A percentile compares a stretch with the other conserved stretches of the same genome.
Evolutionary conservation across 2,329 filamentous ascomycete species (phyloP).

Genomic region (Phaeosphaeria sp.): DNA sequence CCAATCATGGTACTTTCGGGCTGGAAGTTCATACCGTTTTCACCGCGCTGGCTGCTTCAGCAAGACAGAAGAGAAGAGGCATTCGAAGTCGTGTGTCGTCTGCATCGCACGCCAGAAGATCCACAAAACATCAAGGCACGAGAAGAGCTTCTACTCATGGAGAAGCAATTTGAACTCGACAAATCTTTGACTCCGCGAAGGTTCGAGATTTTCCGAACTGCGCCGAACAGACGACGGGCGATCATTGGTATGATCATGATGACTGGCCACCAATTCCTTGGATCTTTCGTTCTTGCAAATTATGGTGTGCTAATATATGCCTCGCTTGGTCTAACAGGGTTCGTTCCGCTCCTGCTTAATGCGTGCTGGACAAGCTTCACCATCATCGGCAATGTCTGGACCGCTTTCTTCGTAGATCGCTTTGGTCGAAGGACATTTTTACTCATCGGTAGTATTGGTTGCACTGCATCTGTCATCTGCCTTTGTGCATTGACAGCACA

Average conservation of each 20-base stretch:
- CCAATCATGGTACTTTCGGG: conserved; percentile 50
- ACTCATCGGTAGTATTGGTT: conserved; percentile 23
- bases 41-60: conserved; percentile 54
- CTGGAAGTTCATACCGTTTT: conserved; percentile 49
- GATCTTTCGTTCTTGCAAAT: conserved; percentile 27
- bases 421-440: conserved; percentile 26
- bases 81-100: conserved; percentile 47
- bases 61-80: conserved; percentile 52
- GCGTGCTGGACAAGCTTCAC: conserved; percentile 28
- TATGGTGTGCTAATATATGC: conserved; percentile 30
- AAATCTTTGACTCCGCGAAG: conserved; percentile 23
- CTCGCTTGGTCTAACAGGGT: conserved; percentile 25
- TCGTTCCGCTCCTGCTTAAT: conserved; percentile 26
- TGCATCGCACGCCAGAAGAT: conserved; percentile 52
- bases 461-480: conserved; percentile 13
- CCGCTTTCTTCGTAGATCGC: conserved; percentile 27
- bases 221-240: conserved; percentile 49
- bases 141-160: conserved; percentile 54
- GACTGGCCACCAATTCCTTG: conserved; percentile 48
- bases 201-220: conserved; percentile 53
- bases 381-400: conserved; percentile 30
- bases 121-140: conserved; percentile 47
- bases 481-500: conserved; percentile 23
- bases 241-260: conserved; percentile 52
- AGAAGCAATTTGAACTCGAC: conserved; percentile 43